Percentiles rank a stretch among this genome's conserved stretches.
These are phyloP conservation scores for Arthrobotrys conoides DNA, from an alignment of 2,329 filamentous ascomycete species.

Conservation along the genomic window DNA sequence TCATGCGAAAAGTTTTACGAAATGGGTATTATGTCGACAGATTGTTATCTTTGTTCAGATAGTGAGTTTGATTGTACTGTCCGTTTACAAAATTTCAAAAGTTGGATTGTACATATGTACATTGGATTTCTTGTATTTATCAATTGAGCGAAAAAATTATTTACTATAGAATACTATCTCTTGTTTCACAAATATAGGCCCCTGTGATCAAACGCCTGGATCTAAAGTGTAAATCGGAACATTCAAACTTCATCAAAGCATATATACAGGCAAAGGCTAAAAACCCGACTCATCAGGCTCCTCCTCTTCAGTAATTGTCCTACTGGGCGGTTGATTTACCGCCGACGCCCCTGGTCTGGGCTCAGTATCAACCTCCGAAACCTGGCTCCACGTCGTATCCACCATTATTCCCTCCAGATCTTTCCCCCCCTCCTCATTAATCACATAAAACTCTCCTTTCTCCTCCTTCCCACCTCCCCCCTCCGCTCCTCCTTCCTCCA, in stretches of 20 bases:
- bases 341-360: not conserved
- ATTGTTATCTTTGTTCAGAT: not conserved
- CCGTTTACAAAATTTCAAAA: not conserved
- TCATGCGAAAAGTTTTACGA: not conserved
- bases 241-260: not conserved
- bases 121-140: slow-evolving; percentile 6
- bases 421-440: slow-evolving; percentile 33
- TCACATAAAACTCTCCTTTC: slow-evolving; percentile 27
- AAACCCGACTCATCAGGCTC: not conserved
- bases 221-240: not conserved
- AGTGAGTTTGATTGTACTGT: not conserved
- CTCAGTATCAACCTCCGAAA: slow-evolving; percentile 31
- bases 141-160: not conserved
- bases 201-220: too few relatives aligned
- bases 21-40: not conserved
- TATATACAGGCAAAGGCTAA: not conserved
- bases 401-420: slow-evolving; percentile 31
- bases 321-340: not conserved
- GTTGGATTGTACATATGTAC: slow-evolving; percentile 11
- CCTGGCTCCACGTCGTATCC: slow-evolving; percentile 40
- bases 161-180: not conserved
- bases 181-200: not conserved
- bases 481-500: slow-evolving; percentile 14
- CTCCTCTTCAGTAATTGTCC: not conserved
- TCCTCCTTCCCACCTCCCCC: slow-evolving; percentile 4